Conservation (phyloP, 306 rosid genomes). For the Sindora glabra region DNA sequence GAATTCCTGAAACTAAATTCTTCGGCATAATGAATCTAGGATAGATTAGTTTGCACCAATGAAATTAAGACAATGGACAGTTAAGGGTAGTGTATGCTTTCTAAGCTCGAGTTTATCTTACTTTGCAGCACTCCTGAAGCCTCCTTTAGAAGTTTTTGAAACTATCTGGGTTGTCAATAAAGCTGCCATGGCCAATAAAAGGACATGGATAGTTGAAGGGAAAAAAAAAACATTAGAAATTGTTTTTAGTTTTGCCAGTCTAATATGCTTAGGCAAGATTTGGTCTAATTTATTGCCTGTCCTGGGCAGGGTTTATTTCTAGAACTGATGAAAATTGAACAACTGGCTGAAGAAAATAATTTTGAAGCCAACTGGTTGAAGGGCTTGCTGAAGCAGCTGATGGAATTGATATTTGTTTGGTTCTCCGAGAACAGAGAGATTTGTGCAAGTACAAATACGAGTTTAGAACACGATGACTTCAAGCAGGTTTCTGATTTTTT, state of each 20-base stretch:
- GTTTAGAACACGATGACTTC: slow-evolving; percentile 19
- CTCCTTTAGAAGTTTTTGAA: neutral
- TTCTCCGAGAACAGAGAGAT: slow-evolving; percentile 42
- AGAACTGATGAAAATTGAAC: slow-evolving; percentile 57
- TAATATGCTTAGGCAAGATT: neutral
- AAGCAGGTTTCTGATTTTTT: slow-evolving; percentile 40
- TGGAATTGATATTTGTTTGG: slow-evolving; percentile 46
- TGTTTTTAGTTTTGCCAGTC: neutral
- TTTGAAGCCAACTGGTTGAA: slow-evolving; percentile 58
- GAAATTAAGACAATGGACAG: neutral
- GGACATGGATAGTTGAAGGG: neutral
- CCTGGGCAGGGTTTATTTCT: slow-evolving; percentile 43
- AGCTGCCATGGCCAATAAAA: neutral
- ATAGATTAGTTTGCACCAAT: neutral
- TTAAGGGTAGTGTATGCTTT: neutral
- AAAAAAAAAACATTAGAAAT: neutral
- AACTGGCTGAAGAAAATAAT: slow-evolving; percentile 37
- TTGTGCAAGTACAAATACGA: slow-evolving; percentile 15
- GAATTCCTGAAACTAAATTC: neutral
- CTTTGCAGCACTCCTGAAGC: neutral
- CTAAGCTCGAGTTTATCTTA: neutral
- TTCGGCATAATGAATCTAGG: neutral
- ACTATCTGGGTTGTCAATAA: neutral
- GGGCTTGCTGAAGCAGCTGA: slow-evolving; percentile 46
- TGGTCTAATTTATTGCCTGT: neutral